Evolutionary conservation across 2,329 filamentous ascomycete species (phyloP).

Genomic region (Hymenoscyphus salicellus): DNA sequence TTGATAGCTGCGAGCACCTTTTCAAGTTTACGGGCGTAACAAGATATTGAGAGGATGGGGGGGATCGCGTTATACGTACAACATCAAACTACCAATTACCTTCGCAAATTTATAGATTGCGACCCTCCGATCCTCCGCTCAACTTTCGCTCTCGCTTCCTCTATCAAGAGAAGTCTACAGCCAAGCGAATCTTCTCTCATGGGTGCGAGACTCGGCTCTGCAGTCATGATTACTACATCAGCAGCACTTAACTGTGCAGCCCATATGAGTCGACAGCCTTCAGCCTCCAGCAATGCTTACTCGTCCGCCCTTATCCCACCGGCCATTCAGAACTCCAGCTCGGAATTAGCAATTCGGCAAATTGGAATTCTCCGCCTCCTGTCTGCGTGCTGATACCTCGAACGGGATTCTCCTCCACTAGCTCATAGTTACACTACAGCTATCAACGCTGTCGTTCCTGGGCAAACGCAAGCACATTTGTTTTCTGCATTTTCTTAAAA

Average conservation of each 20-base stretch:
- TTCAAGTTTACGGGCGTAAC: too few relatives aligned
- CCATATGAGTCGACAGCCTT: neutral
- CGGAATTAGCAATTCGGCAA: neutral
- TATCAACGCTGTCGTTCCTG: neutral
- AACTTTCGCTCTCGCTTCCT: too few relatives aligned
- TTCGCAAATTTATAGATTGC: too few relatives aligned
- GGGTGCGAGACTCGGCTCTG: neutral
- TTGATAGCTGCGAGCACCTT: too few relatives aligned
- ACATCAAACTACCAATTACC: too few relatives aligned
- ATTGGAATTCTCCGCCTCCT: neutral
- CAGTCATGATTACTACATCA: conserved; percentile 4
- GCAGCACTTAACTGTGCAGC: neutral
- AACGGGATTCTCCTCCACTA: neutral
- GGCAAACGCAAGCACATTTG: neutral
- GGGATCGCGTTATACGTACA: too few relatives aligned
- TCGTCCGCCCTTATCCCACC: neutral
- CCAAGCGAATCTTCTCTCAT: neutral
- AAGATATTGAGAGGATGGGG: too few relatives aligned
- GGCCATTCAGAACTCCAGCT: neutral
- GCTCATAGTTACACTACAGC: neutral
- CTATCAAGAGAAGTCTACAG: too few relatives aligned
- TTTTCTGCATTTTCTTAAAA: neutral
- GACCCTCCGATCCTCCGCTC: too few relatives aligned
- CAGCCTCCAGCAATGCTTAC: neutral
- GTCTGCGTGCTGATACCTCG: neutral